A percentile compares a stretch with the other conserved stretches of the same genome.
Evolutionary conservation across 257 asterid genomes (phyloP).

Genomic region (Anisodus tanguticus): DNA sequence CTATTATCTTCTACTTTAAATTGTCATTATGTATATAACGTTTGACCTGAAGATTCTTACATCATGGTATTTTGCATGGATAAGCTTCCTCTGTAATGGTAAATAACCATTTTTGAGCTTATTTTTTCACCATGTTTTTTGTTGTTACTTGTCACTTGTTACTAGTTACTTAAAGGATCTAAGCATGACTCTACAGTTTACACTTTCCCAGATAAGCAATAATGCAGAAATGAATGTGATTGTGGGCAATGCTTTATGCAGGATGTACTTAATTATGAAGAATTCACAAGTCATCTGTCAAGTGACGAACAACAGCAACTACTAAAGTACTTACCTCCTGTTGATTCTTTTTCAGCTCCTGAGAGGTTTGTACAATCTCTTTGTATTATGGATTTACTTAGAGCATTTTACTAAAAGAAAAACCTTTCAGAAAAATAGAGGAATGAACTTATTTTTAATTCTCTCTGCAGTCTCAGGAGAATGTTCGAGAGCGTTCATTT

Average conservation of each 20-base stretch:
- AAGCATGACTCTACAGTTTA: constrained; percentile 17
- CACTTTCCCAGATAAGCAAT: neutral
- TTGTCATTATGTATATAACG: neutral
- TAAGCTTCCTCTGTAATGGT: neutral
- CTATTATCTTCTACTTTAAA: neutral
- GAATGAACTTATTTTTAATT: constrained; percentile 12
- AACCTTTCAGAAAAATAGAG: neutral
- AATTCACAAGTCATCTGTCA: constrained; percentile 54
- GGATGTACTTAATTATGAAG: constrained; percentile 66
- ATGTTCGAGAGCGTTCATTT: constrained; percentile 68
- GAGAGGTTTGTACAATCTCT: constrained; percentile 54
- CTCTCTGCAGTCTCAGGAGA: constrained; percentile 56
- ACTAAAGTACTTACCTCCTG: constrained; percentile 64
- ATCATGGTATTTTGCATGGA: constrained; percentile 2
- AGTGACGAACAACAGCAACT: constrained; percentile 65
- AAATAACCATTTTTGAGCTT: neutral
- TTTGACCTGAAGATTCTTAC: neutral
- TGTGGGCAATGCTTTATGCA: constrained; percentile 38
- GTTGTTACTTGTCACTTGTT: constrained; percentile 19
- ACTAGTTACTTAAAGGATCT: neutral
- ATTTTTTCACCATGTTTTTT: constrained; percentile 11
- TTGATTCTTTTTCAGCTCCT: constrained; percentile 53
- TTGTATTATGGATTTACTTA: neutral
- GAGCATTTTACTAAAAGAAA: neutral
- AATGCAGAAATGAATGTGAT: neutral